These are phyloP conservation scores for Neoarthrinium moseri DNA, from an alignment of 2,329 filamentous ascomycete species.

Conservation along the genomic window DNA sequence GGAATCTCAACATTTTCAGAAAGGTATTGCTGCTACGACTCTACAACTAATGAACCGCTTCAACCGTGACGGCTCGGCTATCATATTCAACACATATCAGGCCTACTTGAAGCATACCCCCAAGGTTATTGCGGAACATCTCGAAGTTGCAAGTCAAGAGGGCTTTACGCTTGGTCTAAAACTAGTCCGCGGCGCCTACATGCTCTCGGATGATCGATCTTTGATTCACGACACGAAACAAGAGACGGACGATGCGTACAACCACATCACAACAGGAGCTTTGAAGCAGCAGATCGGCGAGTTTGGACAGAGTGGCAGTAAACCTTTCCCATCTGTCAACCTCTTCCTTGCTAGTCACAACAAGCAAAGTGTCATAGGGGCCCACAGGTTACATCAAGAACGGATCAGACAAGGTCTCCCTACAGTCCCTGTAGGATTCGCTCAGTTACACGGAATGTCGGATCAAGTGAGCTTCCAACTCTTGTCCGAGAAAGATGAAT, in stretches of 20 bases:
- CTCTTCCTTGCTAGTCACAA: conserved; percentile 57
- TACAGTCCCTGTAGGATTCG: conserved; percentile 41
- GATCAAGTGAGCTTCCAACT: conserved; percentile 53
- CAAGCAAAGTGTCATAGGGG: conserved; percentile 35
- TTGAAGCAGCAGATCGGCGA: conserved; percentile 42
- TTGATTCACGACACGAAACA: conserved; percentile 54
- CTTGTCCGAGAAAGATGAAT: conserved; percentile 33
- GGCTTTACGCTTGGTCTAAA: conserved; percentile 55
- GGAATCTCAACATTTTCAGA: conserved; percentile 43
- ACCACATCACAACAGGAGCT: conserved; percentile 36
- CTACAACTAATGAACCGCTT: conserved; percentile 35
- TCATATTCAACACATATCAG: conserved; percentile 54
- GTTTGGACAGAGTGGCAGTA: conserved; percentile 34
- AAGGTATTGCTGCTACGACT: conserved; percentile 31
- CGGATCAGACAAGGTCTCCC: conserved; percentile 33
- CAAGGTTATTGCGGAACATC: conserved; percentile 39
- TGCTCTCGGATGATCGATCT: conserved; percentile 45
- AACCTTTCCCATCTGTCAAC: conserved; percentile 42
- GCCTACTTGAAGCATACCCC: conserved; percentile 51
- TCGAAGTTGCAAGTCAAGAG: conserved; percentile 41
- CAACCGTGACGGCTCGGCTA: conserved; percentile 34
- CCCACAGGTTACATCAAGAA: conserved; percentile 41
- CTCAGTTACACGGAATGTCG: conserved; percentile 57
- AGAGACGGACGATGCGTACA: conserved; percentile 51
- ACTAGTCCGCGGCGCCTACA: conserved; percentile 56